Percentiles rank a stretch among this genome's conserved stretches.
Evolutionary conservation across 306 rosid genomes (phyloP).

Genomic region (Casuarina equisetifolia): DNA sequence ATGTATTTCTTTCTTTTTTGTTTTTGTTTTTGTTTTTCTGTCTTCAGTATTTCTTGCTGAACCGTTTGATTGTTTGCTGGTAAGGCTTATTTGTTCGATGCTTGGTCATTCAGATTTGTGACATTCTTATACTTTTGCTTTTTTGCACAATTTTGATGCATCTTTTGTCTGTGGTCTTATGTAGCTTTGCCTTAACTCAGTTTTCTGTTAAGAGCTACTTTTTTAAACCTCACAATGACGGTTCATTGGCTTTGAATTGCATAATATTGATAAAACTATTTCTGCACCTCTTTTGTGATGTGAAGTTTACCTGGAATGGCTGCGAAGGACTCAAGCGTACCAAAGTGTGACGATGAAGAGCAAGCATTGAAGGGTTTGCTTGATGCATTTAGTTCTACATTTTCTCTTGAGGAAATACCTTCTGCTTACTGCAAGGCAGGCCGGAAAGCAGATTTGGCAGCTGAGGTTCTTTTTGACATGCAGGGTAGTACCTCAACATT

Average conservation of each 20-base stretch:
- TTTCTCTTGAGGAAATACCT: slow-evolving; percentile 69
- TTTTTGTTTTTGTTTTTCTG: background rate
- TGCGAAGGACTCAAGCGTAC: slow-evolving; percentile 35
- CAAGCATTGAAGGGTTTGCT: slow-evolving; percentile 54
- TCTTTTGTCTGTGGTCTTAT: background rate
- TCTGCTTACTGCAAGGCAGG: slow-evolving; percentile 73
- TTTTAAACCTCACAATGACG: background rate
- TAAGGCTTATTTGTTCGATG: background rate
- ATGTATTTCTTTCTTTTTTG: background rate
- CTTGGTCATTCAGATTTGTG: background rate
- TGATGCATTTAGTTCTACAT: slow-evolving; percentile 64
- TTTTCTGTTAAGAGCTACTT: background rate
- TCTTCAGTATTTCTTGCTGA: background rate
- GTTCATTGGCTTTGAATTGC: background rate
- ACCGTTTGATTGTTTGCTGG: background rate
- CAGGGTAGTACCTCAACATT: slow-evolving; percentile 40
- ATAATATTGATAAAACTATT: background rate
- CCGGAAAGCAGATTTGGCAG: slow-evolving; percentile 55
- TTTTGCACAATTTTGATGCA: background rate
- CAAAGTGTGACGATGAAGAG: slow-evolving; percentile 48
- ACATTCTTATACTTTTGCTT: background rate
- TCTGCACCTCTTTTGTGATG: background rate
- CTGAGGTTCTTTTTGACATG: slow-evolving; percentile 53
- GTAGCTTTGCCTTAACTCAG: background rate
- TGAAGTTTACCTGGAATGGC: slow-evolving; percentile 44